Evolutionary conservation across 2,329 filamentous ascomycete genomes (phyloP).

Genomic region (Didymellaceae sp.): DNA sequence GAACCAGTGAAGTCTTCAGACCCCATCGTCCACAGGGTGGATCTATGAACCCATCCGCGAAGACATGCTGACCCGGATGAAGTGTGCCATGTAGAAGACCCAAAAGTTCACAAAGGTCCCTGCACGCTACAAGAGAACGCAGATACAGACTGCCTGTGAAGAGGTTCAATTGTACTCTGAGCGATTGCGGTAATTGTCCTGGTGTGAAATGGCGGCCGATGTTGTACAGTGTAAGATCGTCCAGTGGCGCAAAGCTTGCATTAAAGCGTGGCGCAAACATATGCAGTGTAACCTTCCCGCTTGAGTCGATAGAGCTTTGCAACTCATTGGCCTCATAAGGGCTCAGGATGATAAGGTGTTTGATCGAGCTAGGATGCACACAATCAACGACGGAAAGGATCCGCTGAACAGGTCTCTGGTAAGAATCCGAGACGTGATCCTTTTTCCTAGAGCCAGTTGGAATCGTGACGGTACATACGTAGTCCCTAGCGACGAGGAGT

Average conservation of each 20-base stretch:
- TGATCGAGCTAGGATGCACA: not conserved
- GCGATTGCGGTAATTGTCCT: slow-evolving; percentile 22
- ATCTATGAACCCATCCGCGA: slow-evolving; percentile 46
- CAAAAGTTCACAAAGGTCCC: slow-evolving; percentile 58
- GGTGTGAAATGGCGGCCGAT: slow-evolving; percentile 30
- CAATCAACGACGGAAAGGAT: slow-evolving; percentile 48
- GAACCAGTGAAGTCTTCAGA: slow-evolving; percentile 51
- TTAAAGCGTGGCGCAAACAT: slow-evolving; percentile 60
- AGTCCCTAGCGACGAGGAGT: slow-evolving; percentile 61
- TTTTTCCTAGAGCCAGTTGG: slow-evolving; percentile 1
- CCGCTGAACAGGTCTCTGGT: slow-evolving; percentile 63
- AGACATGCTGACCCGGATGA: slow-evolving; percentile 32
- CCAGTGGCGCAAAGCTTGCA: slow-evolving; percentile 48
- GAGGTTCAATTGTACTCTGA: slow-evolving; percentile 63
- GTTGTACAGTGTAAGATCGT: slow-evolving; percentile 56
- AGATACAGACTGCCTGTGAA: slow-evolving; percentile 75
- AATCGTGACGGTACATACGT: slow-evolving; percentile 53
- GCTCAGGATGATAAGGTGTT: slow-evolving; percentile 62
- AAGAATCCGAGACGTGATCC: slow-evolving; percentile 51
- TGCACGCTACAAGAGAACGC: slow-evolving; percentile 61
- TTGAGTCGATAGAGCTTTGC: slow-evolving; percentile 48
- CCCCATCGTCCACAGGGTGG: slow-evolving; percentile 35
- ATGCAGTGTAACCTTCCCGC: slow-evolving; percentile 53
- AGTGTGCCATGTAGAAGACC: slow-evolving; percentile 52
- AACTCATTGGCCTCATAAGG: slow-evolving; percentile 66